These are phyloP conservation scores for Nicotiana otophora DNA, from an alignment of 257 asterid species.

Conservation along the genomic window DNA sequence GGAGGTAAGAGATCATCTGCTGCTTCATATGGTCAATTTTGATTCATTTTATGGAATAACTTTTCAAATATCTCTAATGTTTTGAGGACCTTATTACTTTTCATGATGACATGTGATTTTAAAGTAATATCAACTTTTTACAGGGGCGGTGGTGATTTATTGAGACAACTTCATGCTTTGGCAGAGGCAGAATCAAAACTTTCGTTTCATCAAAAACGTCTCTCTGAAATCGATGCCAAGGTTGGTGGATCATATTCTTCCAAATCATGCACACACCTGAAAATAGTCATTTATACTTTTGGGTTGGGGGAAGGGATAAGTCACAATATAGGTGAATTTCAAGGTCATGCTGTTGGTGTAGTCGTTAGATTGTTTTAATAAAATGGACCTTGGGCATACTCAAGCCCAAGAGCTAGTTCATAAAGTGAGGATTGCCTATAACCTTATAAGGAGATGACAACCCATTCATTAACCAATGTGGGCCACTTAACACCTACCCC, in stretches of 20 bases:
- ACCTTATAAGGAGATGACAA: not conserved
- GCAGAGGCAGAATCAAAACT: constrained; percentile 72
- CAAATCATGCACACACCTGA: not conserved
- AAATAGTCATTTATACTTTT: not conserved
- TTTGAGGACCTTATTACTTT: not conserved
- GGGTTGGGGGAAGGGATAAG: not conserved
- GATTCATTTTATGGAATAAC: not conserved
- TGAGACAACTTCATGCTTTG: constrained; percentile 79
- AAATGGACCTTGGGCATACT: not conserved
- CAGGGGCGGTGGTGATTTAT: constrained; percentile 94
- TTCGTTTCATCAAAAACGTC: constrained; percentile 51
- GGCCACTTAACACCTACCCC: not conserved
- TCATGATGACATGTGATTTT: constrained; percentile 10
- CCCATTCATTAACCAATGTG: not conserved
- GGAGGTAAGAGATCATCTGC: constrained; percentile 50
- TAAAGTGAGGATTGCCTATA: not conserved
- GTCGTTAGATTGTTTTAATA: not conserved
- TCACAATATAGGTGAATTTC: not conserved
- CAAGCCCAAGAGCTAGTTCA: not conserved
- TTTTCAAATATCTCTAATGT: not conserved
- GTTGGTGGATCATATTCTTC: constrained; percentile 22
- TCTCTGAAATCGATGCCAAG: constrained; percentile 69
- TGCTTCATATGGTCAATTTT: not conserved
- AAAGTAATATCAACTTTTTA: constrained; percentile 23
- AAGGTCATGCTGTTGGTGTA: not conserved